phyloP scores from a whole-genome alignment of 163 green algal species.

The Chloromonas sp. region DNA sequence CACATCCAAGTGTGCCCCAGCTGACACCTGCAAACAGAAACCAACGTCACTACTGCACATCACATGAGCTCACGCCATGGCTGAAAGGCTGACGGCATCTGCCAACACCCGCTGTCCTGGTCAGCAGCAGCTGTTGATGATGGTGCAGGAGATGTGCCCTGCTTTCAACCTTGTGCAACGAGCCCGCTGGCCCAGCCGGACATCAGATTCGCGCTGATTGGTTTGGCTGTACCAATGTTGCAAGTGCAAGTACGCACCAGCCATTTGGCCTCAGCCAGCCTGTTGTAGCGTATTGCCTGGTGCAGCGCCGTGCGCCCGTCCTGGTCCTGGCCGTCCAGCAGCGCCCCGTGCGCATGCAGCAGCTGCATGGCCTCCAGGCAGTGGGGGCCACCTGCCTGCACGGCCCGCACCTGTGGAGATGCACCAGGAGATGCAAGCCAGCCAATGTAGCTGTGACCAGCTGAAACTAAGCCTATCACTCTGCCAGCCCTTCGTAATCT shows the following conservation, averaged over 20 bases:
- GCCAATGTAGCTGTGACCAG: no score
- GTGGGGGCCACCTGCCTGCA: conserved; percentile 30
- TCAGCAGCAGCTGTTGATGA: not conserved
- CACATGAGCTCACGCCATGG: not conserved
- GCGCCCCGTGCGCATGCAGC: conserved; percentile 23
- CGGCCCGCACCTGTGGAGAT: conserved; percentile 10
- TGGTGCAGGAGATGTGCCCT: no score
- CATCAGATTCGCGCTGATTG: no score
- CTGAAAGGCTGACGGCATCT: not conserved
- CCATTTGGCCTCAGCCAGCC: conserved; percentile 28
- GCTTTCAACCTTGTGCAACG: no score
- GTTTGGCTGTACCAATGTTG: not conserved
- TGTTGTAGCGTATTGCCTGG: conserved; percentile 37
- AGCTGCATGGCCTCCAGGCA: conserved; percentile 31
- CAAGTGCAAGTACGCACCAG: conserved; percentile 8
- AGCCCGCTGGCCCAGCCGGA: no score
- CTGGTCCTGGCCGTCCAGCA: conserved; percentile 35
- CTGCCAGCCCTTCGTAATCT: no score
- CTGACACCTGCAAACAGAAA: not conserved
- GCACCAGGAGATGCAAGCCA: no score
- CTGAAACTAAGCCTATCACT: no score
- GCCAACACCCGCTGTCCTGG: not conserved
- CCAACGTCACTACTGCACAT: not conserved
- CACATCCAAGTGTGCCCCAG: conserved; percentile 29
- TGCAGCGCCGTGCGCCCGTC: conserved; percentile 36